A percentile compares a stretch with the other conserved stretches of the same genome.
These are phyloP conservation scores for Zoysia matrella DNA, from an alignment of 202 grass and related monocot genomes.

Conservation along the genomic window DNA sequence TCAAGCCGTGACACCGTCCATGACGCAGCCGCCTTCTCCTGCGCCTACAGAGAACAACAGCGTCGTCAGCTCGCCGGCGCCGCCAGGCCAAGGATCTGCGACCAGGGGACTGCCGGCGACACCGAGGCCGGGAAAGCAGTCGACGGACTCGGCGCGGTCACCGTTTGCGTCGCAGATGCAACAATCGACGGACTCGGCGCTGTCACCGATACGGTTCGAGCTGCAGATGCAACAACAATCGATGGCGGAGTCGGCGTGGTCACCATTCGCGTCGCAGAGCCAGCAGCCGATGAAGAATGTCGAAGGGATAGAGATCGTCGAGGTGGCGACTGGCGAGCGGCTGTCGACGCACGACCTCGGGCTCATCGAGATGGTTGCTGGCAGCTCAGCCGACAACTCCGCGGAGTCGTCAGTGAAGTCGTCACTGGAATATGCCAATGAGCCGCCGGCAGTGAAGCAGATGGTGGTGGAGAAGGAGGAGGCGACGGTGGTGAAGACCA, in stretches of 20 bases:
- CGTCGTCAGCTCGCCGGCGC: slow-evolving; percentile 37
- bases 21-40: slow-evolving; percentile 50
- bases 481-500: slow-evolving; percentile 1
- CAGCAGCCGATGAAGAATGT: slow-evolving; percentile 18
- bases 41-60: slow-evolving; percentile 36
- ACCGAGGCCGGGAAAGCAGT: background rate
- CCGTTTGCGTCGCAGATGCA: slow-evolving; percentile 32
- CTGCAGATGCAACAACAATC: slow-evolving; percentile 8
- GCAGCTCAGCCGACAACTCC: slow-evolving; percentile 41
- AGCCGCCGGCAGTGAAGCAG: background rate
- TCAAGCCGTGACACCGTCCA: background rate
- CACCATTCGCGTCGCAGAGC: slow-evolving; percentile 32
- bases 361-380: slow-evolving; percentile 56
- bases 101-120: background rate
- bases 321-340: slow-evolving; percentile 43
- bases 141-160: slow-evolving; percentile 17
- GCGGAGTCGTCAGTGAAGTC: slow-evolving; percentile 49
- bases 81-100: slow-evolving; percentile 7
- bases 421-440: slow-evolving; percentile 41
- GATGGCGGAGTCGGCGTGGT: background rate
- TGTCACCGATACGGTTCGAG: background rate
- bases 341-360: slow-evolving; percentile 47
- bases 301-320: slow-evolving; percentile 51
- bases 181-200: slow-evolving; percentile 7
- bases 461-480: slow-evolving; percentile 11